phyloP scores from a whole-genome alignment of 2,329 filamentous ascomycete species.

The Ascochyta clinopodiicola region DNA sequence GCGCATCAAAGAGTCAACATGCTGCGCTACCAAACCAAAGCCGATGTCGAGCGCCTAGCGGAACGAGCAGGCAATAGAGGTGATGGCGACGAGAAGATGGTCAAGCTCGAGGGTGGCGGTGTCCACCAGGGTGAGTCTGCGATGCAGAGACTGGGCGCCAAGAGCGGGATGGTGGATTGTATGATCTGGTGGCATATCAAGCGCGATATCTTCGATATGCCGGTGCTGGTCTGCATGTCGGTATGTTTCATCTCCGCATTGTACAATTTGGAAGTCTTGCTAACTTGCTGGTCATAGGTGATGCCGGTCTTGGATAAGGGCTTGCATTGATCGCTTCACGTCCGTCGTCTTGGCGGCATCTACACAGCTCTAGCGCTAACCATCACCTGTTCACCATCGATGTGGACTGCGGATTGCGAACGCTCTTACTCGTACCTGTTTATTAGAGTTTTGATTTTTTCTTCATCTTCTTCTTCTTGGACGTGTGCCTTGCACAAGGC shows the following conservation, averaged over 20 bases:
- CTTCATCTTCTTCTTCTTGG: not conserved
- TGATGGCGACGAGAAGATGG: constrained; percentile 26
- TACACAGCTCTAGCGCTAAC: not conserved
- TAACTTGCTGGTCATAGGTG: constrained; percentile 22
- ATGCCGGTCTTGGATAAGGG: constrained; percentile 42
- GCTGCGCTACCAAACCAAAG: constrained; percentile 76
- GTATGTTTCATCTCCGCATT: constrained; percentile 64
- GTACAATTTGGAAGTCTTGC: not conserved
- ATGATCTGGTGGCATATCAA: constrained; percentile 98
- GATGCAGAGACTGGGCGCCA: constrained; percentile 78
- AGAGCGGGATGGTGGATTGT: constrained; percentile 91
- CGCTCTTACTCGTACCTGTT: not conserved
- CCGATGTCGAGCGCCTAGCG: constrained; percentile 41
- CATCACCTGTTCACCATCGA: not conserved
- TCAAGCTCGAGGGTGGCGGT: constrained; percentile 40
- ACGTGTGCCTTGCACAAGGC: not conserved
- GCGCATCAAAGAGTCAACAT: constrained; percentile 85
- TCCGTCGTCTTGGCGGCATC: not conserved
- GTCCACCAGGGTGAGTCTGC: constrained; percentile 70
- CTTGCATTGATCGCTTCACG: constrained; percentile 16
- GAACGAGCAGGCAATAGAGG: constrained; percentile 25
- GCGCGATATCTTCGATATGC: constrained; percentile 96
- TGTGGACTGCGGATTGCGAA: not conserved
- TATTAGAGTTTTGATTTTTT: not conserved
- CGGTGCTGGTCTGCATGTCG: constrained; percentile 98